Evolutionary conservation across 192 early-diverging fungal genomes (phyloP).

Genomic region (Gigaspora rosea): DNA sequence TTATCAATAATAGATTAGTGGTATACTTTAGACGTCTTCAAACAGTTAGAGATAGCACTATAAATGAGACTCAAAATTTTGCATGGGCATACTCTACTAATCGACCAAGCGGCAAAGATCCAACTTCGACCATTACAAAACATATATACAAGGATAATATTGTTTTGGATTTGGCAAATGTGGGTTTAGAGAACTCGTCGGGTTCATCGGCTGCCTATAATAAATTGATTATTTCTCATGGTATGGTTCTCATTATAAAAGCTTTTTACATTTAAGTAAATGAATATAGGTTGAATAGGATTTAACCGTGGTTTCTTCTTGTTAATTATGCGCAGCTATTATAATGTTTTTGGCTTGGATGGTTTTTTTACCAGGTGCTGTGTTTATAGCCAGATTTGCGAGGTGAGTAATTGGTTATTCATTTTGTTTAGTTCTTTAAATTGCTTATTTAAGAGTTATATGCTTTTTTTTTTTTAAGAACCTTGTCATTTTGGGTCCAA

Average conservation of each 20-base stretch:
- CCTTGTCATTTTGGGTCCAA: neutral
- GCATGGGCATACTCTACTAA: neutral
- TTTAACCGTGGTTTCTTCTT: neutral
- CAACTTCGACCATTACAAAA: neutral
- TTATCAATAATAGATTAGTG: neutral
- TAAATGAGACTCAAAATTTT: neutral
- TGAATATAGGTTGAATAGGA: neutral
- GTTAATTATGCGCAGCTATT: neutral
- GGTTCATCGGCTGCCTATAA: neutral
- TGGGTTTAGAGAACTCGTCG: too few species aligned
- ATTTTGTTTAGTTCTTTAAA: too few species aligned
- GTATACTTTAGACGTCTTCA: neutral
- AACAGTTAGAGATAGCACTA: neutral
- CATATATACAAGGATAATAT: neutral
- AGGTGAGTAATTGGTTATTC: neutral
- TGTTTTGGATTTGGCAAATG: neutral
- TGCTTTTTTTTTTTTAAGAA: too few species aligned
- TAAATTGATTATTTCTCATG: constrained; percentile 1
- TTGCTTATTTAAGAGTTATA: too few species aligned
- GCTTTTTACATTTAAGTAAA: too few species aligned
- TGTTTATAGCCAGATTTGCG: constrained; percentile 17
- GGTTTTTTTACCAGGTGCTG: neutral
- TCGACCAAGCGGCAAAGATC: neutral
- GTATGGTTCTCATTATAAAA: neutral
- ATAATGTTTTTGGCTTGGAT: constrained; percentile 15